phyloP scores from a whole-genome alignment of 169 alveolate species.

The Plasmodium reichenowi region DNA sequence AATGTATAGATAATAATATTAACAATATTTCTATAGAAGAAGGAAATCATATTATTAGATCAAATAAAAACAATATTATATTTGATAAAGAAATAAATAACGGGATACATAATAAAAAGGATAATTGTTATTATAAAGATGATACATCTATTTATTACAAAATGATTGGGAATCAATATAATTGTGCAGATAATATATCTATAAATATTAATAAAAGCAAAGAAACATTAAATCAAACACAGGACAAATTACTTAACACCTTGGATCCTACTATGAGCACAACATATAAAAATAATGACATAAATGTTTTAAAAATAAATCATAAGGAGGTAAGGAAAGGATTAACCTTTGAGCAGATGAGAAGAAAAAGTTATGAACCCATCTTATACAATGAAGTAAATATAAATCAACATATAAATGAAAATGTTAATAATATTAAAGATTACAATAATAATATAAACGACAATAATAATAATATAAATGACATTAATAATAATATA shows the following conservation, averaged over 20 bases:
- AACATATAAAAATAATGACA: conserved; percentile 1
- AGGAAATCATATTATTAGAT: no score
- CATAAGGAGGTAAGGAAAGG: conserved; percentile 39
- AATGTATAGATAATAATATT: no score
- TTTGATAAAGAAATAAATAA: not conserved
- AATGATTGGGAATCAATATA: not conserved
- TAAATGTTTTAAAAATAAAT: conserved; percentile 2
- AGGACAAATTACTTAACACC: not conserved
- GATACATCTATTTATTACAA: not conserved
- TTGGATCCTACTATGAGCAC: not conserved
- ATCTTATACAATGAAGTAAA: not conserved
- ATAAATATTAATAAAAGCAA: conserved; percentile 6
- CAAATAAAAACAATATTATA: no score
- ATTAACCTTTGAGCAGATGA: conserved; percentile 46
- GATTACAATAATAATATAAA: no score
- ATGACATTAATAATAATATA: no score
- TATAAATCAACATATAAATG: not conserved
- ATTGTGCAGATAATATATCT: not conserved
- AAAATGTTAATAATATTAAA: not conserved
- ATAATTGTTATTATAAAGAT: not conserved
- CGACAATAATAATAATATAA: no score
- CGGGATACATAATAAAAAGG: not conserved
- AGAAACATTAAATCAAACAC: not conserved
- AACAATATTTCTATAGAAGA: no score
- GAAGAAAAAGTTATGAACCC: conserved; percentile 44